A percentile compares a stretch with the other conserved stretches of the same genome.
These are phyloP conservation scores for Cudoniella acicularis DNA, from an alignment of 495 filamentous ascomycete genomes.

Conservation along the genomic window DNA sequence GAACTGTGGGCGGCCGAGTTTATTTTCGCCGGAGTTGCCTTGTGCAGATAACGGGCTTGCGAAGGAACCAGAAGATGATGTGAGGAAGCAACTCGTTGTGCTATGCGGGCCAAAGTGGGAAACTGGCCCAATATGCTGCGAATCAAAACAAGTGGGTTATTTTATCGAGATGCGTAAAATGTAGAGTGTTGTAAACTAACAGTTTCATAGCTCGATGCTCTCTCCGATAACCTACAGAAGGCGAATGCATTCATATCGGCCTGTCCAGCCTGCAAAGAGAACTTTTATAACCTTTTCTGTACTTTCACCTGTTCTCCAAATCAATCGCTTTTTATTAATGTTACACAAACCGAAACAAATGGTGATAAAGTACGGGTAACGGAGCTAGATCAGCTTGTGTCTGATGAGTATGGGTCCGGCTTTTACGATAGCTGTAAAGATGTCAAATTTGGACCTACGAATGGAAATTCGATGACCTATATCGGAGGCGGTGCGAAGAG, in stretches of 20 bases:
- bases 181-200: no score
- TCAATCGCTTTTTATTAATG: constrained; percentile 92
- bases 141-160: constrained; percentile 79
- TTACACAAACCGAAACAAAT: constrained; percentile 67
- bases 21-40: constrained; percentile 83
- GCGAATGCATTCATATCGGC: constrained; percentile 83
- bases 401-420: constrained; percentile 77
- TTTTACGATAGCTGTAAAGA: constrained; percentile 98
- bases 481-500: constrained; percentile 95
- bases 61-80: constrained; percentile 60
- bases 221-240: constrained; percentile 78
- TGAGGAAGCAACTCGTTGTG: constrained; percentile 72
- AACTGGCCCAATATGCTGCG: constrained; percentile 79
- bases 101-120: constrained; percentile 86
- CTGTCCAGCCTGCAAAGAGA: constrained; percentile 92
- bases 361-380: constrained; percentile 72
- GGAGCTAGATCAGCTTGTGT: constrained; percentile 87
- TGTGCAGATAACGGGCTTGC: constrained; percentile 92
- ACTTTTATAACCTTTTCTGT: constrained; percentile 98
- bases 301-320: constrained; percentile 96
- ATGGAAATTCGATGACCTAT: constrained; percentile 86
- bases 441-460: constrained; percentile 93
- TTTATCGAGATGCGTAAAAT: no score
- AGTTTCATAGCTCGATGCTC: constrained; percentile 68
- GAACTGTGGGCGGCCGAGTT: constrained; percentile 82